Base-by-base conservation (phyloP, 139 green algal genomes). In the Nannochloris sp. region DNA sequence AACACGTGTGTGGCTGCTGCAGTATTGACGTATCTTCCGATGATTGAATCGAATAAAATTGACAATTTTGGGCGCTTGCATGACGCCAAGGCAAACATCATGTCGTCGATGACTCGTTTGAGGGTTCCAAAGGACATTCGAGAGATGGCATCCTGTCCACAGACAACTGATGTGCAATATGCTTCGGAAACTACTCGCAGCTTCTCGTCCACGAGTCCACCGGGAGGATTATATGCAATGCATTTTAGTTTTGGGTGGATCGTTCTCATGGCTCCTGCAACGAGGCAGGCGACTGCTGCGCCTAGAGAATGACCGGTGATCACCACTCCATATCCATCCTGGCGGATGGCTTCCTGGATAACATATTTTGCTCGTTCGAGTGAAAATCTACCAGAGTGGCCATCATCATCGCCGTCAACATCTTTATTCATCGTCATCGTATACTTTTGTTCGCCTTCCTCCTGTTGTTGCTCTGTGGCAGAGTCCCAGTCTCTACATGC, bases 241-340 rank as follows among this genome's bases (percentile, higher is more conserved):
- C 75, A 83, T 46, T 66, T 59, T 10, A 79, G 59, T 13, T 53
- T 17, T 0, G 75, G 72, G 49, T 80, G 77, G 49, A 51, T 68
- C 2, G 73, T 63, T 5, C 71, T 53, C 31, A 88, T 63, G 55
- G 76, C 76, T n/a, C 89, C 61, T 14, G 64, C 76, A 29, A 89
- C 49, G 48, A 91, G 75, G 53, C 75, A 76, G 16, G 83, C 80
- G 12, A 76, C 80, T 11, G 78, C 85, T 5, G 79, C 85, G 2
- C 85, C 85, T 48, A 91, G 73, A 30, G 65, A 81, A 77, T 91
- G 85, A 2, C 85, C 85, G 13, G 74, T 79, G 25, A 91, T 58
- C 14, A 87, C 65, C 10, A 91, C 33, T 3, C 68, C 46, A 65
- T 67, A 88, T 13, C 74, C 76, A 6, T 46, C 53, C 60, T 43